These are phyloP conservation scores for Salix udensis DNA, from an alignment of 345 rosid species.

Conservation along the genomic window DNA sequence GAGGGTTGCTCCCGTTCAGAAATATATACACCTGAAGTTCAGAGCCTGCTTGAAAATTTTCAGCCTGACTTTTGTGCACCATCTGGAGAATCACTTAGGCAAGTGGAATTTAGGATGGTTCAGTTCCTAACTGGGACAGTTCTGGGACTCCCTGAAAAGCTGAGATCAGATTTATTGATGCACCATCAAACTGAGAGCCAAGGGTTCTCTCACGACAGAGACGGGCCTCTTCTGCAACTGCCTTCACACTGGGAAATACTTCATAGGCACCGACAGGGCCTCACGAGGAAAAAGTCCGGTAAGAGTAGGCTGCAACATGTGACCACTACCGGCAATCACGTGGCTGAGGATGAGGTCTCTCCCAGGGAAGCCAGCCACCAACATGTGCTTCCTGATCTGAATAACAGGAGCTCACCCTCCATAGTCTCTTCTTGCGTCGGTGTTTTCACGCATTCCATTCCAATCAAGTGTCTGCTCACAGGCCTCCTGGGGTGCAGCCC, in stretches of 20 bases:
- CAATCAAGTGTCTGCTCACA: constrained; percentile 77
- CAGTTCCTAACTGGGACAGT: constrained; percentile 71
- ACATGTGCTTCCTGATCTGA: constrained; percentile 39
- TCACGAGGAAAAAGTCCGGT: constrained; percentile 74
- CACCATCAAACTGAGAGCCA: constrained; percentile 44
- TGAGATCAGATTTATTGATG: constrained; percentile 50
- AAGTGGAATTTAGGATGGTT: constrained; percentile 84
- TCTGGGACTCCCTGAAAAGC: constrained; percentile 56
- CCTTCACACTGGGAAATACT: constrained; percentile 51
- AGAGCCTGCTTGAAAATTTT: constrained; percentile 57
- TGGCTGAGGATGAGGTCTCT: constrained; percentile 62
- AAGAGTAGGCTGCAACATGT: constrained; percentile 86
- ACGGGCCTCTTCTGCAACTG: constrained; percentile 42
- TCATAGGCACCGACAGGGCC: constrained; percentile 58
- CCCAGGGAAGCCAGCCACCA: constrained; percentile 50
- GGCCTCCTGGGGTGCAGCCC: constrained; percentile 88
- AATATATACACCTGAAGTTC: constrained; percentile 55
- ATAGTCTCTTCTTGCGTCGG: constrained; percentile 48
- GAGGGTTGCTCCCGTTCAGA: constrained; percentile 69
- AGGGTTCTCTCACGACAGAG: constrained; percentile 55
- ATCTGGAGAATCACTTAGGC: constrained; percentile 87
- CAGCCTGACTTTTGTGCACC: constrained; percentile 94
- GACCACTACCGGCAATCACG: constrained; percentile 62
- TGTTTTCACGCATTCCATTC: constrained; percentile 73
- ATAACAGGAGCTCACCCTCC: constrained; percentile 47